Conservation (phyloP, 1,284 basidiomycete species). For the Boletus semigastroideus region DNA sequence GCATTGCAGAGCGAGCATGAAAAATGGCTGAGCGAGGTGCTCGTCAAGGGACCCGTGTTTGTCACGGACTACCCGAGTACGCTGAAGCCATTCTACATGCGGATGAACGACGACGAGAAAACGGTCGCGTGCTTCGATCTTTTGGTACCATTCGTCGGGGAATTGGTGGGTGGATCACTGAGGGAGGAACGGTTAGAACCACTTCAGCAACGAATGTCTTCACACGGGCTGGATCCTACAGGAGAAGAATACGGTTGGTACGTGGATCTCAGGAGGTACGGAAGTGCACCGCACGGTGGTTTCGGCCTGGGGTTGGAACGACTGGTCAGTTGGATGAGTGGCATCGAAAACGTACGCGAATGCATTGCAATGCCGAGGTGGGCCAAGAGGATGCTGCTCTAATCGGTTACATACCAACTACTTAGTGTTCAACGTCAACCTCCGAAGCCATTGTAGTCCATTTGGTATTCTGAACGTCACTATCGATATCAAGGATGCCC, state of each 20-base stretch:
- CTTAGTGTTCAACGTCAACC: background rate
- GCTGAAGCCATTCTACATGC: constrained; percentile 98
- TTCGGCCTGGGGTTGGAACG: constrained; percentile 94
- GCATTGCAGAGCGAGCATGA: constrained; percentile 90
- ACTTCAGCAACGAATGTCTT: constrained; percentile 53
- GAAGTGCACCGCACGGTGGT: constrained; percentile 87
- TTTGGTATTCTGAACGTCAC: background rate
- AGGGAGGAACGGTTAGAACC: constrained; percentile 78
- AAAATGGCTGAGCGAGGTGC: constrained; percentile 77
- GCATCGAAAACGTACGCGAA: constrained; percentile 84
- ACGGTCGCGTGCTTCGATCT: constrained; percentile 96
- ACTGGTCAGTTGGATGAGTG: constrained; percentile 80
- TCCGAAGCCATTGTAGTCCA: background rate
- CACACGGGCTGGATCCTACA: constrained; percentile 44
- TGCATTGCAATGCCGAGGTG: constrained; percentile 89
- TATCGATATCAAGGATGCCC: background rate
- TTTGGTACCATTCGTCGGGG: constrained; percentile 85
- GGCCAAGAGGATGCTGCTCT: constrained; percentile 76
- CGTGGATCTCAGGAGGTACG: constrained; percentile 74
- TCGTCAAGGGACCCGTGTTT: constrained; percentile 78
- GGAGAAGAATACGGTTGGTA: constrained; percentile 80
- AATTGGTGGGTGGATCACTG: constrained; percentile 90
- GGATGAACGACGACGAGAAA: constrained; percentile 45
- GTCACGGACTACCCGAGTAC: constrained; percentile 85
- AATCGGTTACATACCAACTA: constrained; percentile 4